A percentile compares a stretch with the other conserved stretches of the same genome.
phyloP scores from a whole-genome alignment of 176 grass and related monocot genomes.

The Zizania latifolia region DNA sequence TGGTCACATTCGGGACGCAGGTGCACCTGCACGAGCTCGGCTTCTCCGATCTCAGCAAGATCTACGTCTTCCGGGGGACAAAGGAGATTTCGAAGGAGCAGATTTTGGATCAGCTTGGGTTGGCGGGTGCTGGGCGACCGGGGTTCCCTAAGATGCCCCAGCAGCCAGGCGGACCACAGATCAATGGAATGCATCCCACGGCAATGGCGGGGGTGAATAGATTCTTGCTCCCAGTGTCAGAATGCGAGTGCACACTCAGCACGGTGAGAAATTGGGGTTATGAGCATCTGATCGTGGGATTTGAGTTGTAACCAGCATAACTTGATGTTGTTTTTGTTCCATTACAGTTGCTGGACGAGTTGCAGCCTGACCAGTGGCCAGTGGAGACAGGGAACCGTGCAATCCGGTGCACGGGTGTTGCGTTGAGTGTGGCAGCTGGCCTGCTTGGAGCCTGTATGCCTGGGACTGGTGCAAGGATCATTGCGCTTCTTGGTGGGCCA shows the following conservation, averaged over 20 bases:
- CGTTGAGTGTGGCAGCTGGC: slow-evolving; percentile 77
- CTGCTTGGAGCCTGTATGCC: slow-evolving; percentile 81
- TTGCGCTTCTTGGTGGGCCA: slow-evolving; percentile 79
- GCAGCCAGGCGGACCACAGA: slow-evolving; percentile 29
- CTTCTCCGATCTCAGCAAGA: slow-evolving; percentile 89
- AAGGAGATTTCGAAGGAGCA: slow-evolving; percentile 96
- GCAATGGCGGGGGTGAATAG: slow-evolving; percentile 50
- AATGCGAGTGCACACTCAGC: slow-evolving; percentile 83
- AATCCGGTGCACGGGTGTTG: slow-evolving; percentile 88
- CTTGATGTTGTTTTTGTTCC: slow-evolving; percentile 1
- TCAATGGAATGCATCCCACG: slow-evolving; percentile 54
- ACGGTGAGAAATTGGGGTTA: slow-evolving; percentile 44
- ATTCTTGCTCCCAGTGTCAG: slow-evolving; percentile 83
- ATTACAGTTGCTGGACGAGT: slow-evolving; percentile 81
- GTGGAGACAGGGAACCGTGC: slow-evolving; percentile 68
- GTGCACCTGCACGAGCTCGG: slow-evolving; percentile 93
- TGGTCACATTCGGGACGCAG: slow-evolving; percentile 93
- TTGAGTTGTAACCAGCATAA: neutral
- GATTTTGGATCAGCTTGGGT: slow-evolving; percentile 91
- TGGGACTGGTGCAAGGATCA: slow-evolving; percentile 88
- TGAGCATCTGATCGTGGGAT: neutral
- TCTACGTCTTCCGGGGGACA: slow-evolving; percentile 90
- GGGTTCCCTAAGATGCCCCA: slow-evolving; percentile 56
- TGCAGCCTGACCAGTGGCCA: slow-evolving; percentile 90
- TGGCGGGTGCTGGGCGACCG: slow-evolving; percentile 42